Conservation (phyloP, 2,329 filamentous ascomycete species). For the Aspergillus pseudotamarii region DNA sequence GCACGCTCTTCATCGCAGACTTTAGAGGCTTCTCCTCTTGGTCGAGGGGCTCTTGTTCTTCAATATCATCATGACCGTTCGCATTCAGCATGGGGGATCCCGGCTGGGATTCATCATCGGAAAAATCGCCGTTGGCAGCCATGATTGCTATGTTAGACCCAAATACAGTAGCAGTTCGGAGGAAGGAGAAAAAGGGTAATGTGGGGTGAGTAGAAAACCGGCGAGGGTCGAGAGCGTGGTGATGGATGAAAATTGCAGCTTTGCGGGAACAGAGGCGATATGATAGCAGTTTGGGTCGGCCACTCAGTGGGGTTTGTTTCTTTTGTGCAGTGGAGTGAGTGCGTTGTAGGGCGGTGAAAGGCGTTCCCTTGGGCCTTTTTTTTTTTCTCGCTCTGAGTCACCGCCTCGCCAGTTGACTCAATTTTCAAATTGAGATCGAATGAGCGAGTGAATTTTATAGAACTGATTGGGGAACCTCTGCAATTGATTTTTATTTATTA, state of each 20-base stretch:
- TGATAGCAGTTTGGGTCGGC: slow-evolving; percentile 31
- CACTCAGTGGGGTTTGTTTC: slow-evolving; percentile 30
- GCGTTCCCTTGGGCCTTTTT: slow-evolving; percentile 17
- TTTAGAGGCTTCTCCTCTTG: slow-evolving; percentile 71
- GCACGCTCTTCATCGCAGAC: slow-evolving; percentile 79
- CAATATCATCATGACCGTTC: slow-evolving; percentile 69
- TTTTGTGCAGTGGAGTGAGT: slow-evolving; percentile 43
- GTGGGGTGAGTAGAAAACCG: slow-evolving; percentile 11
- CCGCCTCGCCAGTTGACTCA: slow-evolving; percentile 10
- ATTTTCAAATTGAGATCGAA: not conserved
- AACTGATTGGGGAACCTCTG: not conserved
- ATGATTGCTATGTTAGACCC: slow-evolving; percentile 45
- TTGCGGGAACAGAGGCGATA: slow-evolving; percentile 35
- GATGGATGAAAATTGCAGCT: slow-evolving; percentile 42
- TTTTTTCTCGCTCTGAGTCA: slow-evolving; percentile 7
- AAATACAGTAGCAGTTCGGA: slow-evolving; percentile 9
- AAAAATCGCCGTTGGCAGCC: slow-evolving; percentile 60
- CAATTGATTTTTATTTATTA: not conserved
- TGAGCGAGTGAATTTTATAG: not conserved
- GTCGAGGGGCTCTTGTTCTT: slow-evolving; percentile 71
- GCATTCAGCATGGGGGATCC: slow-evolving; percentile 55
- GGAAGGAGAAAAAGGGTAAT: slow-evolving; percentile 8
- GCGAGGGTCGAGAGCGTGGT: slow-evolving; percentile 24
- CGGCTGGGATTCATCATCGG: slow-evolving; percentile 57
- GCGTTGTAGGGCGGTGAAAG: slow-evolving; percentile 31